These are phyloP conservation scores for Apiospora hydei DNA, from an alignment of 2,329 filamentous ascomycete genomes.

Conservation along the genomic window DNA sequence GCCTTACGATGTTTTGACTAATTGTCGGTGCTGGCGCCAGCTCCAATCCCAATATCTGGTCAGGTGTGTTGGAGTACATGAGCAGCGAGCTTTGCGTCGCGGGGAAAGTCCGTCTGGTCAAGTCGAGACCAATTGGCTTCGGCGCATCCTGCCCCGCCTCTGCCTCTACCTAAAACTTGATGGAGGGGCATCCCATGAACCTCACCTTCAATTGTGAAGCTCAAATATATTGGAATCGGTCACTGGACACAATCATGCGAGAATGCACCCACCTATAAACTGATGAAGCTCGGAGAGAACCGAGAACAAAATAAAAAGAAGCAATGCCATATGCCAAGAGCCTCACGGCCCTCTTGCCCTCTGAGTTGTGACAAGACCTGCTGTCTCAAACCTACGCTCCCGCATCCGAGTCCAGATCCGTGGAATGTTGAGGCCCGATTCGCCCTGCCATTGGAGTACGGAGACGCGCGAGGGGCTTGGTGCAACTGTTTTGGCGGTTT, in stretches of 20 bases:
- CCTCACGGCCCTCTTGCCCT: background rate
- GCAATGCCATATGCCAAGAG: conserved; percentile 1
- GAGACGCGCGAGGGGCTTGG: background rate
- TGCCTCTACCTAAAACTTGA: background rate
- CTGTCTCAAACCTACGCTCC: conserved; percentile 13
- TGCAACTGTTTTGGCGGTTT: background rate
- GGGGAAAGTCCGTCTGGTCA: background rate
- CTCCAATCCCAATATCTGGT: background rate
- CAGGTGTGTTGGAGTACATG: conserved; percentile 18
- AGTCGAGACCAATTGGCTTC: background rate
- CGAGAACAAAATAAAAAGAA: background rate
- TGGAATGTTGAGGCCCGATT: conserved; percentile 11
- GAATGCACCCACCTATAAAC: background rate
- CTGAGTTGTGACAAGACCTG: conserved; percentile 17
- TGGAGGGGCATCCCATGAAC: background rate
- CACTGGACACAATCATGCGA: no score
- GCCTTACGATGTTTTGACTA: conserved; percentile 1
- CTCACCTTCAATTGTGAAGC: background rate
- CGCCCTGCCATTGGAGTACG: background rate
- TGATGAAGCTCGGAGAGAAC: no score
- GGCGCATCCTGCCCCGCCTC: background rate
- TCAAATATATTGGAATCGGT: background rate
- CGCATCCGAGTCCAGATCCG: background rate
- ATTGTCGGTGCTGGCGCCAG: background rate
- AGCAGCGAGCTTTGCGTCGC: background rate